These are phyloP conservation scores for Podila minutissima DNA, from an alignment of 192 early-diverging fungal genomes.

Conservation along the genomic window DNA sequence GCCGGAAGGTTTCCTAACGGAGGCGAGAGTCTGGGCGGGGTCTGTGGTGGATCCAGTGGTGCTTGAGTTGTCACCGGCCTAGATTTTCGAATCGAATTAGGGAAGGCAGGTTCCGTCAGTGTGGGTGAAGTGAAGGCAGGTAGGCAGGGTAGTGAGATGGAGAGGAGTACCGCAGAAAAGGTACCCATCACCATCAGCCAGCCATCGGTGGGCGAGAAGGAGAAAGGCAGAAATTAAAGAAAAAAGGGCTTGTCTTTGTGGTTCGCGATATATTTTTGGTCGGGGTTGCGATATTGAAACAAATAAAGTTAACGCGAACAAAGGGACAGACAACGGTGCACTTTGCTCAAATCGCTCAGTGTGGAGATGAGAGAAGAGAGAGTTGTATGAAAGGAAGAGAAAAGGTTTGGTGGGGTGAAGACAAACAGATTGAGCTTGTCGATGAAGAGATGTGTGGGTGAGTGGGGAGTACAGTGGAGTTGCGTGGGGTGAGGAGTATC, in stretches of 20 bases:
- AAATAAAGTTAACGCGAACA: slow-evolving; percentile 1
- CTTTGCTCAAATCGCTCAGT: no score
- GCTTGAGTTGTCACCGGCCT: slow-evolving; percentile 20
- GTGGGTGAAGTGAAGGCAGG: neutral
- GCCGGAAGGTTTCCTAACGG: slow-evolving; percentile 36
- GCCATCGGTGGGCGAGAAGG: no score
- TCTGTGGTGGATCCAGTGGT: slow-evolving; percentile 45
- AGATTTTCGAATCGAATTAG: slow-evolving; percentile 9
- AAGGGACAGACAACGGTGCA: neutral
- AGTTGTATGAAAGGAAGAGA: neutral
- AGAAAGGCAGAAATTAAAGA: no score
- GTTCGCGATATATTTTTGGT: neutral
- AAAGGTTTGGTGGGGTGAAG: neutral
- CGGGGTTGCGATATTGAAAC: neutral
- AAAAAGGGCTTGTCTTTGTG: no score
- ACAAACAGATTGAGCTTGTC: neutral
- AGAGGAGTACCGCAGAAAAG: neutral
- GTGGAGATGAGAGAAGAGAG: neutral
- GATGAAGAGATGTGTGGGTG: neutral
- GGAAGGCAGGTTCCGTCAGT: neutral
- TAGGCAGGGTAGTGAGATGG: neutral
- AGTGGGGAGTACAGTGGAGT: neutral
- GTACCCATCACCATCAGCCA: neutral
- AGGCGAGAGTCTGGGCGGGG: slow-evolving; percentile 38
- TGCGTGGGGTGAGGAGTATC: no score